A percentile compares a stretch with the other conserved stretches of the same genome.
These are phyloP conservation scores for Orbilia javanica DNA, from an alignment of 2,329 filamentous ascomycete species.

Conservation along the genomic window DNA sequence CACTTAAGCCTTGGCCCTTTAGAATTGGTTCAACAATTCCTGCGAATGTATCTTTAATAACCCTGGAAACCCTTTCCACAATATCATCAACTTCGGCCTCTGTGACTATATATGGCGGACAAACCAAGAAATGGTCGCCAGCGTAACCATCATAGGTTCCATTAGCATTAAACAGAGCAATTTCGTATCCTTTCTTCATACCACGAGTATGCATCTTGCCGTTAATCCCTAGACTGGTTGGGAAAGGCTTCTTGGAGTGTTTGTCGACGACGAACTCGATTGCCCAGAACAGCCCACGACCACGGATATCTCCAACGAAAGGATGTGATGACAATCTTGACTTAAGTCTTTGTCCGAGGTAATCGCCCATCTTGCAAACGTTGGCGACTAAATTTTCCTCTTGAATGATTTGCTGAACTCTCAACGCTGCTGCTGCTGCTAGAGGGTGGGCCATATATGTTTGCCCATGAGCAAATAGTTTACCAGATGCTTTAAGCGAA, in stretches of 20 bases:
- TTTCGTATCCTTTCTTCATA: slow-evolving; percentile 69
- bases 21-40: neutral
- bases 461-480: slow-evolving; percentile 68
- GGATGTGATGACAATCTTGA: slow-evolving; percentile 66
- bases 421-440: slow-evolving; percentile 73
- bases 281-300: slow-evolving; percentile 72
- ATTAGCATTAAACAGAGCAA: slow-evolving; percentile 76
- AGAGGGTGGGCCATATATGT: slow-evolving; percentile 75
- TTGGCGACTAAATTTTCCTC: slow-evolving; percentile 73
- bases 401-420: slow-evolving; percentile 73
- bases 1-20: neutral
- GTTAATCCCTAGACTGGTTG: neutral
- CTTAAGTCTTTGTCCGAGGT: slow-evolving; percentile 68
- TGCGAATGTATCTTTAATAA: slow-evolving; percentile 70
- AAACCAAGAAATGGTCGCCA: slow-evolving; percentile 78
- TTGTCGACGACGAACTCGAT: slow-evolving; percentile 71
- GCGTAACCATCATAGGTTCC: slow-evolving; percentile 69
- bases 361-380: slow-evolving; percentile 70
- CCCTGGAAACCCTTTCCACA: slow-evolving; percentile 68
- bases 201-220: slow-evolving; percentile 65
- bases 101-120: slow-evolving; percentile 77
- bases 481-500: slow-evolving; percentile 64
- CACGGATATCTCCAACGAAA: slow-evolving; percentile 73
- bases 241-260: slow-evolving; percentile 68
- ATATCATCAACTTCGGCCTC: slow-evolving; percentile 71